phyloP scores from a whole-genome alignment of 192 early-diverging fungal genomes.

The Coemansia sp. region DNA sequence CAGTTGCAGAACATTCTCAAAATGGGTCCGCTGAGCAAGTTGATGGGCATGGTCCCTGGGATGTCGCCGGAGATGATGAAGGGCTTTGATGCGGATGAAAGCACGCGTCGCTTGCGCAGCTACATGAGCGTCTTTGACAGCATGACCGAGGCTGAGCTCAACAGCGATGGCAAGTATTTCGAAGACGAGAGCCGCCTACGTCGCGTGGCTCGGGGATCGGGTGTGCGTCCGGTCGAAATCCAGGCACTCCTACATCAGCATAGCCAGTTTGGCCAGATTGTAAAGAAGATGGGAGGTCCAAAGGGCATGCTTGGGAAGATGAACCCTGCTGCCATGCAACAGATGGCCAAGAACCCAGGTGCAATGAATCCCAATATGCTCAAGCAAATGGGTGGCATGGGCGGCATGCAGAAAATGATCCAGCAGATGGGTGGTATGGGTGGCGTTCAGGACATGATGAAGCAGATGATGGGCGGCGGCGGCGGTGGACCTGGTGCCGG shows the following conservation, averaged over 20 bases:
- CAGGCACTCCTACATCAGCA: conserved; percentile 80
- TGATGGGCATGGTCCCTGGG: conserved; percentile 86
- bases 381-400: conserved; percentile 73
- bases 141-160: conserved; percentile 89
- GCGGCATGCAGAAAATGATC: conserved; percentile 55
- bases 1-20: conserved; percentile 85
- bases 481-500: conserved; percentile 41
- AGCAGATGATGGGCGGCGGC: conserved; percentile 66
- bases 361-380: conserved; percentile 67
- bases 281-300: conserved; percentile 92
- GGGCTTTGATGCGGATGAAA: conserved; percentile 61
- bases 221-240: conserved; percentile 77
- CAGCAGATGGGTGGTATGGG: conserved; percentile 56
- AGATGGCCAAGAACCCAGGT: conserved; percentile 67
- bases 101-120: conserved; percentile 60
- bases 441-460: conserved; percentile 63
- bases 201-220: conserved; percentile 83
- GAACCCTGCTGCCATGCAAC: conserved; percentile 58
- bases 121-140: conserved; percentile 95
- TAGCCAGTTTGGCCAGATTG: conserved; percentile 77
- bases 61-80: conserved; percentile 62
- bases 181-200: conserved; percentile 67
- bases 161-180: conserved; percentile 86
- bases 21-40: conserved; percentile 90
- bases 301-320: conserved; percentile 76